Percentiles rank a stretch among this genome's conserved stretches.
phyloP scores from a whole-genome alignment of 176 grass and related monocot species.

The Ampelocalamus luodianensis region DNA sequence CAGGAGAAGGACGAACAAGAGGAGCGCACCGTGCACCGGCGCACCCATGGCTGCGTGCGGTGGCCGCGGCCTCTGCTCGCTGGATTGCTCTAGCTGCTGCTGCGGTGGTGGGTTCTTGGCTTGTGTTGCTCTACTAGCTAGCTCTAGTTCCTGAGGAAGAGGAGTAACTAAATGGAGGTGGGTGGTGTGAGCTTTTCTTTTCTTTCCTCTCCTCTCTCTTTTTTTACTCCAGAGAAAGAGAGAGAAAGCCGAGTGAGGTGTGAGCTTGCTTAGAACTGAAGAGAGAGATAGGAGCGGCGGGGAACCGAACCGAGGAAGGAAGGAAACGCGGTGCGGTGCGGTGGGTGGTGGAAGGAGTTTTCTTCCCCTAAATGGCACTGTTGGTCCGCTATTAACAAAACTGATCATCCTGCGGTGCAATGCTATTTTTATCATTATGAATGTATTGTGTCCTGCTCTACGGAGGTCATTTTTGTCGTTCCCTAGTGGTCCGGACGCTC shows the following conservation, averaged over 20 bases:
- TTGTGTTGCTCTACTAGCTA: not conserved
- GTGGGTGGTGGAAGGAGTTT: too few relatives aligned
- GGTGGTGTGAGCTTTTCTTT: slow-evolving; percentile 53
- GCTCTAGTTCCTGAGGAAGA: not conserved
- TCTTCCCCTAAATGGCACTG: too few relatives aligned
- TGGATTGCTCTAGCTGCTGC: not conserved
- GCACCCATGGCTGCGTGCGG: slow-evolving; percentile 43
- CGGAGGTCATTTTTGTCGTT: too few relatives aligned
- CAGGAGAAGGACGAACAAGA: slow-evolving; percentile 45
- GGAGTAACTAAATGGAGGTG: slow-evolving; percentile 41
- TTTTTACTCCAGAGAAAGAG: slow-evolving; percentile 10
- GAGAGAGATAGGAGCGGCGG: slow-evolving; percentile 27
- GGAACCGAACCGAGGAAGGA: too few relatives aligned
- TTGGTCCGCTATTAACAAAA: too few relatives aligned
- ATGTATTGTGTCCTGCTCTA: too few relatives aligned
- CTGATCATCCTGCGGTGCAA: too few relatives aligned
- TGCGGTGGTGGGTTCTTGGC: not conserved
- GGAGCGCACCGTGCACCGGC: slow-evolving; percentile 49
- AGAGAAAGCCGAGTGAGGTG: not conserved
- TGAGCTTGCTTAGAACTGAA: slow-evolving; percentile 59
- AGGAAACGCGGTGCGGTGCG: too few relatives aligned
- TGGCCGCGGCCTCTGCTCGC: not conserved
- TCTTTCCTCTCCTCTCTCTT: not conserved
- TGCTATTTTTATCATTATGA: too few relatives aligned
- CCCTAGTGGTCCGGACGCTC: too few relatives aligned